Evolutionary conservation across 352 stramenopile species (phyloP), one percentile per base, ranked within the genome.

Genomic region (Phytophthora sojae): DNA sequence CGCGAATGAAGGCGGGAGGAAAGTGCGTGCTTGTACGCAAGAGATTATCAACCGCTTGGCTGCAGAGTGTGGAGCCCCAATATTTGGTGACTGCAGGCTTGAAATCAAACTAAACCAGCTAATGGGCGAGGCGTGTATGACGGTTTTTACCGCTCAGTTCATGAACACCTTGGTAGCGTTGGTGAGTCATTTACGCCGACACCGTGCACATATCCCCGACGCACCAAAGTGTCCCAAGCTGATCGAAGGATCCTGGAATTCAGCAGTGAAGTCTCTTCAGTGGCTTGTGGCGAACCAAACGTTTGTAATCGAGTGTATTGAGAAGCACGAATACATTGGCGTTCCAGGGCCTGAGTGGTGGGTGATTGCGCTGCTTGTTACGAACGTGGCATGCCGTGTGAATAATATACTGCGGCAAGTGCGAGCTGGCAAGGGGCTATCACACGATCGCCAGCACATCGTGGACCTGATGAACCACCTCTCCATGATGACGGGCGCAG

Each of bases 31-130:
- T 6, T 71, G 60, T 25, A 57, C 50, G 15, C 65, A 54, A 52
- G 50, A 57, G 44, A 75, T 75, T 54, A 14, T 54, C 0, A 52
- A 54, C 14, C 32, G 55, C 17, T 59, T 77, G 32, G 54, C 65
- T 49, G 30, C 32, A 26, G 65, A 64, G 26, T 67, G 64, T 44
- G 62, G 47, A 29, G 45, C 17, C 0, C 60, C 55, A 4, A 66
- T 74, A 37, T 75, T 63, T 57, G 37, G 64, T 21, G 69, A 73
- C 23, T 58, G 29, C 39, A 26, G 23, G 3, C 47, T 66, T 25
- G 50, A 39, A 11, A n/a, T 17, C 15, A 75, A 77, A 52, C 61
- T 80, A 4, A 67, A 71, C 26, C 57, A 69, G 15, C 52, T 73
- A 9, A 66, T 77, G 29, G 37, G 63, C 1, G 55, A 77, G 11